Base-by-base conservation (phyloP, 768 basidiomycete species). In the Neoboletus brunneissimus region DNA sequence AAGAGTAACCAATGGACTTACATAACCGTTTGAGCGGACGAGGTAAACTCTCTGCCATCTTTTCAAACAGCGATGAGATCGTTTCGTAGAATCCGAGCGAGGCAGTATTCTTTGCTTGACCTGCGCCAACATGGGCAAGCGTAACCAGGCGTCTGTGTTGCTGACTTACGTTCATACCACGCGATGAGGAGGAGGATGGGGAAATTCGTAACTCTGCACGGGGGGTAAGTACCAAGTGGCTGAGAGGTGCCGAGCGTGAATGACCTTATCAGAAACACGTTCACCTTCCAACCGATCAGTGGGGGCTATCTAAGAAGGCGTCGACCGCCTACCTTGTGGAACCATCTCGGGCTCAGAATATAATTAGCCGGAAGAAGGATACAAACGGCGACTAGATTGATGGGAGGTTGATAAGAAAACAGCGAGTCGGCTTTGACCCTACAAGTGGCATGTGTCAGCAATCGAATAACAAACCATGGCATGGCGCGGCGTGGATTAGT, bases 371-470 rank as follows among this genome's bases (percentile, higher is more conserved):
- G 94, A 58, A 94, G 77, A 81, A 99, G 88, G 59, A 96, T 77
- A 50, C 85, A 84, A 15, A 98, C 75, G 0, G 96, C 97, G 42
- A 95, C 57, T 7, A 98, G 72, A 70, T 98, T 99, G 65, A 98
- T 73, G 0, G 97, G 97, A 1, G 96, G 89, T 65, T 94, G 92
- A 69, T 98, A 98, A 23, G 91, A 94, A 70, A 97, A 98, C 13
- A 98, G 70, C 0, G 85, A 91, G 69, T 98, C 94, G 27, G 90
- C 91, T 66, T 94, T 92, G 48, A 93, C 91, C 37, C 91, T 81
- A 37, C 40, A 40, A 16, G n/a, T 48, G 51, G 38, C 15, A 25
- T 67, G n/a, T 47, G 27, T 64, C 35, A 72, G 50, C 4, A 50
- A 22, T 58, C 37, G 8, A 53, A 32, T 32, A 29, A 47, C 23